phyloP scores from a whole-genome alignment of 2,329 filamentous ascomycete genomes.

The Alternaria infectoria region DNA sequence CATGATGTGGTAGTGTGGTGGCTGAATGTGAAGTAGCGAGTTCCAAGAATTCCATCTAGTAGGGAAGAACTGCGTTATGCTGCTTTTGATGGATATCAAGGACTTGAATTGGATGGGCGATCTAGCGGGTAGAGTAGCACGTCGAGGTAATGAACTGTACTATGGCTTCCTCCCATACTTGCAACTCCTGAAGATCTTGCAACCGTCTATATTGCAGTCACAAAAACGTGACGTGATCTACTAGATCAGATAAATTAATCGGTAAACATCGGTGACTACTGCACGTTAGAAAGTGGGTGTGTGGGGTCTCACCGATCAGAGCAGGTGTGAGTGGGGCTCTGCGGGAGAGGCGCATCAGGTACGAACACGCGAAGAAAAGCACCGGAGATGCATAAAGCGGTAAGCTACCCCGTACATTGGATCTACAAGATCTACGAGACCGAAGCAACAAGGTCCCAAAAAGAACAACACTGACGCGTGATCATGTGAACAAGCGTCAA shows the following conservation, averaged over 20 bases:
- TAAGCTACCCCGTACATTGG: background rate
- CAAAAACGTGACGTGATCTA: background rate
- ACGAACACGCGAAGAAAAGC: background rate
- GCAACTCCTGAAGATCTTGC: background rate
- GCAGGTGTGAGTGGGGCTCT: background rate
- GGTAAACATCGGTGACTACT: background rate
- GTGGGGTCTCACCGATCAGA: background rate
- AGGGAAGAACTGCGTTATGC: background rate
- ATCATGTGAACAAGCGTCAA: background rate
- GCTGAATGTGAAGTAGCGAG: background rate
- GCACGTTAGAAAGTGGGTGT: background rate
- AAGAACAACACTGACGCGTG: background rate
- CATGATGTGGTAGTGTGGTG: background rate
- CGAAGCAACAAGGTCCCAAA: background rate
- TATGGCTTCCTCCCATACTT: background rate
- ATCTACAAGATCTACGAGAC: background rate
- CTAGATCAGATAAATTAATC: background rate
- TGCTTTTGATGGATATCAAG: background rate
- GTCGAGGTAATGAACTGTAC: background rate
- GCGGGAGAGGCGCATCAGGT: background rate
- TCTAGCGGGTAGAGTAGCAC: background rate
- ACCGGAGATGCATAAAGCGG: background rate
- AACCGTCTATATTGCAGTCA: background rate
- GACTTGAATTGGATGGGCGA: background rate
- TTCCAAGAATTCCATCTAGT: background rate